Conservation (phyloP, 768 basidiomycete species). For the Hysterangium stoloniferum region DNA sequence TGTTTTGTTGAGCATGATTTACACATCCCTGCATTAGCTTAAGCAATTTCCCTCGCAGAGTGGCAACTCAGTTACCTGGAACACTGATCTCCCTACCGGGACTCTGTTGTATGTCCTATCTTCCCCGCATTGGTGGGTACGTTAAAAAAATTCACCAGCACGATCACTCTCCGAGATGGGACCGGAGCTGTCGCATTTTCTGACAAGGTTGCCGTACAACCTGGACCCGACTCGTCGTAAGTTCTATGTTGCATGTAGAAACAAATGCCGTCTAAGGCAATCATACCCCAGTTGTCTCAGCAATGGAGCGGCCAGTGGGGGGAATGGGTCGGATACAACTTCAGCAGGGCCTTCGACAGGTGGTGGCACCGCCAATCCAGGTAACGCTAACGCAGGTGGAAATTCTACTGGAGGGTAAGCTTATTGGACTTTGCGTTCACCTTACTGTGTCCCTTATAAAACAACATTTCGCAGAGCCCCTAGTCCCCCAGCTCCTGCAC, state of each 20-base stretch:
- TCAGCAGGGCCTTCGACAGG: not conserved
- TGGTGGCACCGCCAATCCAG: not conserved
- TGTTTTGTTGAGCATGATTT: not conserved
- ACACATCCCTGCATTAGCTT: conserved; percentile 32
- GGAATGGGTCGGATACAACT: not conserved
- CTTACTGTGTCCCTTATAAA: too few relatives aligned
- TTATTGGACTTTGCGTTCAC: too few relatives aligned
- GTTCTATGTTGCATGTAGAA: too few relatives aligned
- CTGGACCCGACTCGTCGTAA: conserved; percentile 31
- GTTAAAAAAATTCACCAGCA: conserved; percentile 29
- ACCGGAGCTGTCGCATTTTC: conserved; percentile 48
- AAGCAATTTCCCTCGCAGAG: conserved; percentile 42
- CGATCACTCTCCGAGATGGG: conserved; percentile 48
- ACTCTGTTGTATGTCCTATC: conserved; percentile 38
- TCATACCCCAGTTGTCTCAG: not conserved
- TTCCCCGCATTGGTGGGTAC: not conserved
- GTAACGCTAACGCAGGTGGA: not conserved
- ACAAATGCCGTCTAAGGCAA: too few relatives aligned
- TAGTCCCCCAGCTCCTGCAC: too few relatives aligned
- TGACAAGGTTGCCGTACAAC: conserved; percentile 38
- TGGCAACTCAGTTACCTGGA: conserved; percentile 45
- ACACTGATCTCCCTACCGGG: conserved; percentile 37
- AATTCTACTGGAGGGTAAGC: not conserved
- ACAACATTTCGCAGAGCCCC: too few relatives aligned
- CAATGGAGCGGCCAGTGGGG: not conserved